A percentile compares a stretch with the other conserved stretches of the same genome.
Conservation (phyloP, 2,329 filamentous ascomycete genomes). For the Claviceps humidiphila region DNA sequence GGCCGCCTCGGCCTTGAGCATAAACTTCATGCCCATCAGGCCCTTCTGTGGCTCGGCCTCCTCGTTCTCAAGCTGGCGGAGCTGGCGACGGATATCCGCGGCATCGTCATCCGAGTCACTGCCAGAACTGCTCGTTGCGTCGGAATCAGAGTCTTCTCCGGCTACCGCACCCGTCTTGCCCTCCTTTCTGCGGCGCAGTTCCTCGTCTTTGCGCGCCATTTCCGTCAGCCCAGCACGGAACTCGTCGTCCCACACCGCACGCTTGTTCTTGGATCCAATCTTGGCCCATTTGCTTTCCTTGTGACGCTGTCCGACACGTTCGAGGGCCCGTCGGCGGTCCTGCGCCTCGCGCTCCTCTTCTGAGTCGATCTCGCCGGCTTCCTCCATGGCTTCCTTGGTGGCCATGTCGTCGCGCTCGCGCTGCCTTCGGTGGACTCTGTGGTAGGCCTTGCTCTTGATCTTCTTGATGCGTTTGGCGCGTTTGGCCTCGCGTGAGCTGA, state of each 20-base stretch:
- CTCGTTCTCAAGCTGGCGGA: conserved; percentile 30
- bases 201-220: conserved; percentile 71
- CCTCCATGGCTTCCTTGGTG: conserved; percentile 36
- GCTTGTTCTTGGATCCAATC: conserved; percentile 62
- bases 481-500: conserved; percentile 78
- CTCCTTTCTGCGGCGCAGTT: conserved; percentile 66
- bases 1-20: conserved; percentile 75
- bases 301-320: conserved; percentile 75
- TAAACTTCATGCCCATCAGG: conserved; percentile 81
- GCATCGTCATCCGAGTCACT: conserved; percentile 31
- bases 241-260: conserved; percentile 79
- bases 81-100: conserved; percentile 33
- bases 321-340: conserved; percentile 67
- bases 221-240: conserved; percentile 66
- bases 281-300: conserved; percentile 89
- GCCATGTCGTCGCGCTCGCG: conserved; percentile 40
- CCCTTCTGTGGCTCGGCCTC: conserved; percentile 47
- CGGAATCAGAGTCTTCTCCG: conserved; percentile 34
- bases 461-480: conserved; percentile 91
- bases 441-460: conserved; percentile 95
- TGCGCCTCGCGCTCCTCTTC: conserved; percentile 49
- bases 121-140: conserved; percentile 42
- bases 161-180: conserved; percentile 40
- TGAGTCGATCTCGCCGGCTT: conserved; percentile 47
- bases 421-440: conserved; percentile 78